Conservation (phyloP, 805 yeast genomes). For the Grigorovia humatica region DNA sequence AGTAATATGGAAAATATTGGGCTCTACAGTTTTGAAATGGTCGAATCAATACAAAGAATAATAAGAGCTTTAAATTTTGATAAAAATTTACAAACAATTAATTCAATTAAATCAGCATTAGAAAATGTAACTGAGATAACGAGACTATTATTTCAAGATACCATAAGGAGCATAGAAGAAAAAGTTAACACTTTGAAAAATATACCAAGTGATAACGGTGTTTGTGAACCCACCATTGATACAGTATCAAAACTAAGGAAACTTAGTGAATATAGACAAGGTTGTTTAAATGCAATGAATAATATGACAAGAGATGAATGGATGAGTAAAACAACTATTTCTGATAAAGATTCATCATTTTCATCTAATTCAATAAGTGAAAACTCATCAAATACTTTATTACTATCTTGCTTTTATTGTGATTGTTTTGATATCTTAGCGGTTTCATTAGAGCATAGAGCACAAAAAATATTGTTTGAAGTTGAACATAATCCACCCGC, state of each 20-base stretch:
- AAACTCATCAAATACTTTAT: conserved; percentile 28
- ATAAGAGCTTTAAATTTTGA: conserved; percentile 25
- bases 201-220: conserved; percentile 58
- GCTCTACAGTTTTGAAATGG: conserved; percentile 46
- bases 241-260: conserved; percentile 56
- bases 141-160: conserved; percentile 42
- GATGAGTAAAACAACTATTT: conserved; percentile 40
- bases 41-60: conserved; percentile 36
- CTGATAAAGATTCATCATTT: conserved; percentile 21
- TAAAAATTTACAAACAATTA: conserved; percentile 13
- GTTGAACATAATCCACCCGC: conserved; percentile 14
- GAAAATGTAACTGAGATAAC: conserved; percentile 21
- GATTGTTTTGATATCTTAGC: conserved; percentile 72
- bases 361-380: conserved; percentile 2
- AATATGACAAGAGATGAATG: conserved; percentile 51
- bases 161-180: conserved; percentile 45
- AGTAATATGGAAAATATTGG: conserved; percentile 38
- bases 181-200: conserved; percentile 37
- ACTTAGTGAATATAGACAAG: conserved; percentile 49
- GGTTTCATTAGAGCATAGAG: conserved; percentile 51
- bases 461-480: conserved; percentile 31
- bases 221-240: conserved; percentile 65
- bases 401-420: conserved; percentile 57
- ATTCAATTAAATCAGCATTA: conserved; percentile 20
- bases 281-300: conserved; percentile 39